Conservation (phyloP, 768 basidiomycete species). For the Calocybe cyanea region DNA sequence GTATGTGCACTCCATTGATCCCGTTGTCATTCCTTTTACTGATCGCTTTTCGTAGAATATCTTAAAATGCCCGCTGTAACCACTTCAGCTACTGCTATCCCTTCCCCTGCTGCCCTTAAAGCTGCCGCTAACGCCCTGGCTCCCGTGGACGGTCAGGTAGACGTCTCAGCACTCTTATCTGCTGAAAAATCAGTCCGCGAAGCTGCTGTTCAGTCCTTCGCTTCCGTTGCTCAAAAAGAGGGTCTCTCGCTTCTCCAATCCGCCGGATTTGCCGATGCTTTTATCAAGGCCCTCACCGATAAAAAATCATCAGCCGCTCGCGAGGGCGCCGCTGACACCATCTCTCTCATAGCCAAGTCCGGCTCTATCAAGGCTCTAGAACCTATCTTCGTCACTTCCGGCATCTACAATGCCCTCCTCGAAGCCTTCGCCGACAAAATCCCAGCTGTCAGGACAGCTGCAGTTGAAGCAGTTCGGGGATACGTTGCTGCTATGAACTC, state of each 20-base stretch:
- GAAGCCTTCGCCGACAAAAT: conserved; percentile 95
- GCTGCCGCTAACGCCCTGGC: conserved; percentile 35
- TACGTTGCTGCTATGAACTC: conserved; percentile 80
- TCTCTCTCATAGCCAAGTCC: conserved; percentile 60
- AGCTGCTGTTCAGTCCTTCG: conserved; percentile 65
- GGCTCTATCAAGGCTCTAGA: conserved; percentile 82
- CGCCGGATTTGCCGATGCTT: conserved; percentile 66
- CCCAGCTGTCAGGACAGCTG: conserved; percentile 80
- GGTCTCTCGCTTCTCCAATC: conserved; percentile 75
- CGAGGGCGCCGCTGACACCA: conserved; percentile 78
- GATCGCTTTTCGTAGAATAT: conserved; percentile 34
- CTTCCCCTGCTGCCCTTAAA: conserved; percentile 72
- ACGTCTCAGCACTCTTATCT: conserved; percentile 74
- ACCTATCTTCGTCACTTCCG: conserved; percentile 83
- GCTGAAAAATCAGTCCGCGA: conserved; percentile 83
- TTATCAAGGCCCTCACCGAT: conserved; percentile 84
- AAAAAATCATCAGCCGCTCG: conserved; percentile 93
- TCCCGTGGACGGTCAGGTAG: conserved; percentile 57
- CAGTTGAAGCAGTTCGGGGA: conserved; percentile 76
- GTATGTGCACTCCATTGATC: conserved; percentile 25
- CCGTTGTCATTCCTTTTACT: neutral
- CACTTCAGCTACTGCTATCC: conserved; percentile 53
- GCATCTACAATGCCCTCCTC: conserved; percentile 81
- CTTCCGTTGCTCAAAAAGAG: conserved; percentile 75
- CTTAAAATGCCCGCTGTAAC: conserved; percentile 81